Evolutionary conservation across 164 flowering plant species (phyloP).

Genomic region (Macadamia tetraphylla): DNA sequence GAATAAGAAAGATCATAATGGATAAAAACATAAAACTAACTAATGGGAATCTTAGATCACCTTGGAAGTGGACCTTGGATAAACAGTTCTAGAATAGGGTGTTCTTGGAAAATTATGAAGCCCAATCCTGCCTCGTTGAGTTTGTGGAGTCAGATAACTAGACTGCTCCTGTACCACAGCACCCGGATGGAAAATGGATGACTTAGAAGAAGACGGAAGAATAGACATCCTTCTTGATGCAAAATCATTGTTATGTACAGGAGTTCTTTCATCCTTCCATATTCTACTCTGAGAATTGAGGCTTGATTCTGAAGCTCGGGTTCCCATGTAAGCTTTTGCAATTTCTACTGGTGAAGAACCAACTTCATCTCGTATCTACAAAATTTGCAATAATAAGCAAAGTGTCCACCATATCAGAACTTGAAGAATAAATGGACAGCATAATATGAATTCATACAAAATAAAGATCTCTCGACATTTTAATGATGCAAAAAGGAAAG

Average conservation of each 20-base stretch:
- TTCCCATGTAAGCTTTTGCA: constrained; percentile 86
- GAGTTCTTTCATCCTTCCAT: constrained; percentile 28
- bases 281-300: constrained; percentile 23
- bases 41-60: constrained; percentile 20
- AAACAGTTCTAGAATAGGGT: constrained; percentile 68
- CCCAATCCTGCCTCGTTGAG: constrained; percentile 51
- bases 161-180: constrained; percentile 49
- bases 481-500: too few species aligned
- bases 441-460: neutral
- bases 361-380: constrained; percentile 48
- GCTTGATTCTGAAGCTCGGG: constrained; percentile 37
- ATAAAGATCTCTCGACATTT: neutral
- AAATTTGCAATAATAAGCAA: constrained; percentile 1
- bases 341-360: constrained; percentile 83
- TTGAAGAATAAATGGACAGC: neutral
- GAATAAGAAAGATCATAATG: constrained; percentile 1
- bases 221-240: constrained; percentile 25
- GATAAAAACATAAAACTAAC: neutral
- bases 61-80: constrained; percentile 54
- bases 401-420: neutral
- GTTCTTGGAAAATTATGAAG: constrained; percentile 62
- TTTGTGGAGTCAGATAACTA: constrained; percentile 59
- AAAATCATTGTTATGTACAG: constrained; percentile 24
- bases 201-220: constrained; percentile 39
- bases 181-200: constrained; percentile 85